phyloP scores from a whole-genome alignment of 495 filamentous ascomycete genomes.

The Jackrogersella multiformis region DNA sequence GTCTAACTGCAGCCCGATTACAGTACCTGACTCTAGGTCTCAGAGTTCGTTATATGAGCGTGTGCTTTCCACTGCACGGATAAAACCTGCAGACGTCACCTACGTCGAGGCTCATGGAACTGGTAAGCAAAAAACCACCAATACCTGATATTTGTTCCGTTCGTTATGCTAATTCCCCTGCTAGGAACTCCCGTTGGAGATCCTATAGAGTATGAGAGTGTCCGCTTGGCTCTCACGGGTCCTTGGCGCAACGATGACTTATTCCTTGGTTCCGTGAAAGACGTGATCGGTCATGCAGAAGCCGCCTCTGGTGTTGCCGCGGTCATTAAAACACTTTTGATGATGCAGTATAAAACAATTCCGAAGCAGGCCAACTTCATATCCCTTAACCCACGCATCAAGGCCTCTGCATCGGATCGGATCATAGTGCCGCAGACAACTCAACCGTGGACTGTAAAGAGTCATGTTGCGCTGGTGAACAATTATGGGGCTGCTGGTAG shows the following conservation, averaged over 20 bases:
- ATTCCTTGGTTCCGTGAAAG: slow-evolving; percentile 58
- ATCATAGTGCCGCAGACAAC: slow-evolving; percentile 50
- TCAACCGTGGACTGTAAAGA: not conserved
- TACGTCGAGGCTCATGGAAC: slow-evolving; percentile 59
- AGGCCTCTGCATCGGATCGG: slow-evolving; percentile 41
- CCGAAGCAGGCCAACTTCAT: slow-evolving; percentile 56
- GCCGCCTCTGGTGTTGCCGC: slow-evolving; percentile 56
- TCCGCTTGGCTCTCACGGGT: slow-evolving; percentile 47
- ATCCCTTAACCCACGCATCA: slow-evolving; percentile 49
- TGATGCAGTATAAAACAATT: slow-evolving; percentile 57
- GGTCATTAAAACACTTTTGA: slow-evolving; percentile 58
- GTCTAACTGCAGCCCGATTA: slow-evolving; percentile 43
- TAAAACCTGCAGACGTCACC: slow-evolving; percentile 29
- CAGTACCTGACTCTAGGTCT: slow-evolving; percentile 50
- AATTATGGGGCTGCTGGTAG: slow-evolving; percentile 46
- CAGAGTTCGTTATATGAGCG: slow-evolving; percentile 47
- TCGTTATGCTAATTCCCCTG: too few relatives aligned
- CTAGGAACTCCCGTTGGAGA: slow-evolving; percentile 59
- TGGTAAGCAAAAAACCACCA: slow-evolving; percentile 35
- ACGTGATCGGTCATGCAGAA: slow-evolving; percentile 62
- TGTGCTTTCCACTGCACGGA: slow-evolving; percentile 19
- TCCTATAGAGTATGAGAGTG: slow-evolving; percentile 52
- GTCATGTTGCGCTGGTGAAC: slow-evolving; percentile 36
- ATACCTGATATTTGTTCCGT: too few relatives aligned
- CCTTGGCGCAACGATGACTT: slow-evolving; percentile 36